Evolutionary conservation across 371 early-diverging fungal genomes (phyloP).

Genomic region (Caulochytrium protostelioides): DNA sequence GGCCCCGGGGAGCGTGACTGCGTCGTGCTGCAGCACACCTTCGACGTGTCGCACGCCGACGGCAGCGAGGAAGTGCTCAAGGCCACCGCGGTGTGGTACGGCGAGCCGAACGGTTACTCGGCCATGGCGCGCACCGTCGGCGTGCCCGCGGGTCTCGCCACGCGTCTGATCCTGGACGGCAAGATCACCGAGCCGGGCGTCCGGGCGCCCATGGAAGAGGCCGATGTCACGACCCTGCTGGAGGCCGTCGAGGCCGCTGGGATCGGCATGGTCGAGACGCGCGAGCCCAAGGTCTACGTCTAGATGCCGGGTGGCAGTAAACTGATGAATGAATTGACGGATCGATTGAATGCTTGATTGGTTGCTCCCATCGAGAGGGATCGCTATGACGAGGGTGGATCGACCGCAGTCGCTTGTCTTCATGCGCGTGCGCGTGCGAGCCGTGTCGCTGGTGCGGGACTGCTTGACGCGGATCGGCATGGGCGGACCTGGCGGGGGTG

Average conservation of each 20-base stretch:
- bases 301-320: too few species aligned
- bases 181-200: constrained; percentile 48
- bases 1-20: constrained; percentile 80
- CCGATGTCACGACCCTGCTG: constrained; percentile 68
- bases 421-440: too few species aligned
- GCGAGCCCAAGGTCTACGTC: too few species aligned
- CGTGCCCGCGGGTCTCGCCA: constrained; percentile 87
- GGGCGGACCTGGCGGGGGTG: too few species aligned
- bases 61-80: constrained; percentile 55
- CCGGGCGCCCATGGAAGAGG: constrained; percentile 69
- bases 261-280: constrained; percentile 68
- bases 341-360: too few species aligned
- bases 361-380: too few species aligned
- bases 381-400: too few species aligned
- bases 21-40: constrained; percentile 89
- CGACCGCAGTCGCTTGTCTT: too few species aligned
- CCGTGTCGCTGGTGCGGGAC: too few species aligned
- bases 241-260: constrained; percentile 64
- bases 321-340: too few species aligned
- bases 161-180: constrained; percentile 79
- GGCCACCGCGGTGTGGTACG: constrained; percentile 80
- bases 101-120: constrained; percentile 55
- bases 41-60: constrained; percentile 46
- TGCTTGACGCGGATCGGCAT: too few species aligned
- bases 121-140: constrained; percentile 96